Evolutionary conservation across 2,329 filamentous ascomycete species (phyloP), one percentile per base, ranked within the genome.

Genomic region (Amesomyces nigricolor): DNA sequence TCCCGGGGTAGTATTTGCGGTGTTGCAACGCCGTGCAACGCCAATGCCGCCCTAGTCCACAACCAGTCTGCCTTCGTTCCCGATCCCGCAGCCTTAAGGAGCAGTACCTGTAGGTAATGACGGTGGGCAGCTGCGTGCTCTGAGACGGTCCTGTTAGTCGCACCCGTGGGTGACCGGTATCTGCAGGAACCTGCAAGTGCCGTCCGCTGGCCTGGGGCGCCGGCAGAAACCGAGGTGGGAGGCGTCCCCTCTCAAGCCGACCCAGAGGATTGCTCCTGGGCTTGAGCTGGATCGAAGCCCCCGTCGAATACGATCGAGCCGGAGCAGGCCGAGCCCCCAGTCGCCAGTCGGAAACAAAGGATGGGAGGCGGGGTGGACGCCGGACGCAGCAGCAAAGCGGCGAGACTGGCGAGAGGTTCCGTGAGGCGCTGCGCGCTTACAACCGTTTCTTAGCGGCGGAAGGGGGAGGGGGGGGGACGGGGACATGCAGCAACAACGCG

Each of bases 1-100:
- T 58, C 52, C 58, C 55, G 52, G 53, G 54, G 54, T 60, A 56
- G 61, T 60, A 62, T 63, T 58, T 53, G 56, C 61, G 59, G 57
- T 62, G 63, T 61, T 61, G 63, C 59, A 64, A 62, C 63, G 60
- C 61, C 56, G 64, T 65, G 63, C 57, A 56, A 65, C 64, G 62
- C 59, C 62, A 64, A 62, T 63, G 62, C 62, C 63, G 62, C 60
- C 61, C 48, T 58, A 58, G 54, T 58, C 57, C 56, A 61, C 50
- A 39, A 52, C 45, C 47, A 46, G 51, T 54, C 54, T 47, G 40
- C 45, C 48, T 46, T 51, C 37, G 54, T 47, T 47, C 52, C 57
- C 40, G 53, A 50, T 48, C 45, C 59, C 19, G 49, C 17, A 26
- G 51, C 32, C 32, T 55, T 51, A 55, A 42, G 50, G 53, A 19